Conservation (phyloP, 192 early-diverging fungal genomes). For the Mortierella antarctica region DNA sequence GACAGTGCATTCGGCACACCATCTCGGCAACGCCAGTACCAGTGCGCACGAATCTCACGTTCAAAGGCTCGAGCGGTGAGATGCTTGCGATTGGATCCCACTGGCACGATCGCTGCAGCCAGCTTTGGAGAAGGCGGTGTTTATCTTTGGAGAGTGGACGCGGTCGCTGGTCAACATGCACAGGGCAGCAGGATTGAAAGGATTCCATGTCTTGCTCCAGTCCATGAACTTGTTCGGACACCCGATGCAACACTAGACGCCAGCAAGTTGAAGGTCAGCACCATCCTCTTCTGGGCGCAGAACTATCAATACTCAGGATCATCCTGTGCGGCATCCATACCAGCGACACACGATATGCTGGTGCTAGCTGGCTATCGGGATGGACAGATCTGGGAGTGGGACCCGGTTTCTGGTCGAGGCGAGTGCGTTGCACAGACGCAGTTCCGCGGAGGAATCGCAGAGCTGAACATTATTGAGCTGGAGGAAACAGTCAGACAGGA, state of each 20-base stretch:
- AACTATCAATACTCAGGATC: too few relatives aligned
- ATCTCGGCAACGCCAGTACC: background rate
- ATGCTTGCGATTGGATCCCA: constrained; percentile 19
- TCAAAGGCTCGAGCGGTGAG: constrained; percentile 14
- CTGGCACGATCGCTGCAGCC: constrained; percentile 25
- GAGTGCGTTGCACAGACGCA: constrained; percentile 12
- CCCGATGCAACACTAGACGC: constrained; percentile 1
- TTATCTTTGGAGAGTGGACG: constrained; percentile 20
- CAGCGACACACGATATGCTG: background rate
- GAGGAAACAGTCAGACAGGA: constrained; percentile 11
- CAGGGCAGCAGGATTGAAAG: background rate
- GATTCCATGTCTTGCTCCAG: background rate
- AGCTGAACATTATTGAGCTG: constrained; percentile 13
- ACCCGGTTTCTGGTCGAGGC: constrained; percentile 12
- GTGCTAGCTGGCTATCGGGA: constrained; percentile 43
- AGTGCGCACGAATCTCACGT: background rate
- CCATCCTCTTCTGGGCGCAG: constrained; percentile 15
- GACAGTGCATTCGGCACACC: background rate
- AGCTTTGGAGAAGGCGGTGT: constrained; percentile 29
- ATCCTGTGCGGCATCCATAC: background rate
- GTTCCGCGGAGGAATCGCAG: constrained; percentile 39
- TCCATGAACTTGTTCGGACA: background rate
- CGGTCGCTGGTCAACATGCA: background rate
- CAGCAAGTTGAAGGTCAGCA: constrained; percentile 3
- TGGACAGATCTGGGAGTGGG: constrained; percentile 45